A percentile compares a stretch with the other conserved stretches of the same genome.
These are phyloP conservation scores for Lipomyces starkeyi DNA, from an alignment of 805 yeast species.

Conservation along the genomic window DNA sequence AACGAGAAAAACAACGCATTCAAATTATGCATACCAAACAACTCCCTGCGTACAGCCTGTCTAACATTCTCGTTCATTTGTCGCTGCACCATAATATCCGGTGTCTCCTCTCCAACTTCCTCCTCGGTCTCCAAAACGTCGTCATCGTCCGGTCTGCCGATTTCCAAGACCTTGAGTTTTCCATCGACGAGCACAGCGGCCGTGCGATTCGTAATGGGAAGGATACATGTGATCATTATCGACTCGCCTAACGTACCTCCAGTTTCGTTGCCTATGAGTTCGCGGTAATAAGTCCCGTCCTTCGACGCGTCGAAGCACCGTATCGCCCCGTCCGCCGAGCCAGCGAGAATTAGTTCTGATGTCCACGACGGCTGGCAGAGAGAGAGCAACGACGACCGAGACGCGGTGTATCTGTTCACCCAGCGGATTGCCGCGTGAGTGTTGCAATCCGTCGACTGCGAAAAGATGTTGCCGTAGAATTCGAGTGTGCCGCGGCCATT, in stretches of 20 bases:
- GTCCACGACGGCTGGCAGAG: slow-evolving; percentile 34
- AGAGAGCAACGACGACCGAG: slow-evolving; percentile 30
- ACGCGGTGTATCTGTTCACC: slow-evolving; percentile 36
- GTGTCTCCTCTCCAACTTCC: slow-evolving; percentile 3
- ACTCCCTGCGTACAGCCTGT: slow-evolving; percentile 29
- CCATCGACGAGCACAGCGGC: slow-evolving; percentile 25
- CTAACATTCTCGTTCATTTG: slow-evolving; percentile 23
- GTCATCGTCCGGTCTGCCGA: slow-evolving; percentile 17
- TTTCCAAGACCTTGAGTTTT: slow-evolving; percentile 15
- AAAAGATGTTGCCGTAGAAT: slow-evolving; percentile 7
- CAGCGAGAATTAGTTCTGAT: slow-evolving; percentile 29
- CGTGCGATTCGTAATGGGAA: slow-evolving; percentile 16
- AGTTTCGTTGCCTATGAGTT: slow-evolving; percentile 22
- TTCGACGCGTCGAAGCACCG: slow-evolving; percentile 29
- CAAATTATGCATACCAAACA: slow-evolving; percentile 30
- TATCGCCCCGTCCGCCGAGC: slow-evolving; percentile 38
- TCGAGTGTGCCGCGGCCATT: slow-evolving; percentile 39
- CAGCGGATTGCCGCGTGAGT: slow-evolving; percentile 7
- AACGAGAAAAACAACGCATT: slow-evolving; percentile 29
- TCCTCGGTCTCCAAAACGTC: neutral
- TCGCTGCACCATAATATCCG: slow-evolving; percentile 8
- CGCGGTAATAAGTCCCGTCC: slow-evolving; percentile 27
- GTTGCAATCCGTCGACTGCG: neutral
- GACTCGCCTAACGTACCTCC: neutral
- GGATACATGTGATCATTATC: slow-evolving; percentile 26